Conservation (phyloP, 352 stramenopile genomes). For the Phytophthora sansomeana region DNA sequence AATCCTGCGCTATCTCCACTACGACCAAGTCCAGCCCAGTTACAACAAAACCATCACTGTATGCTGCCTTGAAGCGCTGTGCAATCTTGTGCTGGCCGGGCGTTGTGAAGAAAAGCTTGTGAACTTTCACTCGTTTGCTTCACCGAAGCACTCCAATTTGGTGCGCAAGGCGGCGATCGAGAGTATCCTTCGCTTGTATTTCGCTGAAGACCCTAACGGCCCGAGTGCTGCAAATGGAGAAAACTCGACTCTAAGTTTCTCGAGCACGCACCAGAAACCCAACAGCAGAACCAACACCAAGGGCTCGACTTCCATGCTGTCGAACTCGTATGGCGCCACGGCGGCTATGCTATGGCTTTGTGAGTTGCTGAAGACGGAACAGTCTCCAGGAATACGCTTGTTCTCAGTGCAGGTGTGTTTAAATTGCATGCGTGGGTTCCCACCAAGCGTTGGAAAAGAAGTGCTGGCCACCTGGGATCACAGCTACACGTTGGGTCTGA, state of each 20-base stretch:
- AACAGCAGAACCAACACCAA: slow-evolving; percentile 22
- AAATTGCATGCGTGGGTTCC: slow-evolving; percentile 85
- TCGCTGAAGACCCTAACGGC: slow-evolving; percentile 75
- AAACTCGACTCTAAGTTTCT: slow-evolving; percentile 21
- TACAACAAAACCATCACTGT: slow-evolving; percentile 85
- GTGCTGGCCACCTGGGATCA: slow-evolving; percentile 86
- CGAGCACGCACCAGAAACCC: slow-evolving; percentile 19
- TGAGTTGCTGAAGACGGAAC: slow-evolving; percentile 65
- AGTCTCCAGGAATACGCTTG: slow-evolving; percentile 75
- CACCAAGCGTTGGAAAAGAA: slow-evolving; percentile 69
- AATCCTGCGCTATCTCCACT: slow-evolving; percentile 83
- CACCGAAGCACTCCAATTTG: slow-evolving; percentile 72
- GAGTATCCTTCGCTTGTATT: slow-evolving; percentile 85
- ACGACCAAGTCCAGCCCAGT: slow-evolving; percentile 86
- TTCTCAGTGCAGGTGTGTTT: slow-evolving; percentile 84
- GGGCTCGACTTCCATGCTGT: slow-evolving; percentile 33
- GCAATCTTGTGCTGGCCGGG: slow-evolving; percentile 76
- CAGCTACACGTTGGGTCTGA: slow-evolving; percentile 79
- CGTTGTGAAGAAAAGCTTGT: slow-evolving; percentile 74
- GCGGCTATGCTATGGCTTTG: slow-evolving; percentile 78
- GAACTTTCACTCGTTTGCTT: slow-evolving; percentile 78
- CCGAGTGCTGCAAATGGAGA: slow-evolving; percentile 27
- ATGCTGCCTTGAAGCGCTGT: slow-evolving; percentile 83
- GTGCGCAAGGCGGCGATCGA: slow-evolving; percentile 88
- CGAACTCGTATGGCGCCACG: slow-evolving; percentile 69